phyloP scores from a whole-genome alignment of 2,329 filamentous ascomycete species.

The Ceratocystis alfenasii region DNA sequence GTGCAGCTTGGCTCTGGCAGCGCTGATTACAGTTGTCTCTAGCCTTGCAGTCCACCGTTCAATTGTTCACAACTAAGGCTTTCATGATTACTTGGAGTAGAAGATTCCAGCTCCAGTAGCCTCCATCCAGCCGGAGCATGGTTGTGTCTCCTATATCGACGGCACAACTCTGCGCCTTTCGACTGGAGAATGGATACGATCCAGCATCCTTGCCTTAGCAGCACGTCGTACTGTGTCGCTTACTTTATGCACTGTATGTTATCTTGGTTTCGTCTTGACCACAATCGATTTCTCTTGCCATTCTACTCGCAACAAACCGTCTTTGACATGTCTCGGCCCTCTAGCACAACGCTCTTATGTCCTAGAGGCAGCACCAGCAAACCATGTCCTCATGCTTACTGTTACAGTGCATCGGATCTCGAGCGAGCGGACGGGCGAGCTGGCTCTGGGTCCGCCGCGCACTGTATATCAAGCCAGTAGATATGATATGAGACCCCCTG shows the following conservation, averaged over 20 bases:
- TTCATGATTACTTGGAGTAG: too few relatives aligned
- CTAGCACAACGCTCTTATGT: too few relatives aligned
- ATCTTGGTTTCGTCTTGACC: not conserved
- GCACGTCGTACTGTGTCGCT: not conserved
- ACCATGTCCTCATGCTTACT: not conserved
- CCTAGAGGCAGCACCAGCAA: too few relatives aligned
- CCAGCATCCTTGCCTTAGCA: not conserved
- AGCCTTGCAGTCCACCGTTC: too few relatives aligned
- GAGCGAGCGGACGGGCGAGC: not conserved
- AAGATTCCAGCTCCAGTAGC: too few relatives aligned
- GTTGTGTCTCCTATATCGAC: not conserved
- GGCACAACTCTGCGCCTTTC: not conserved
- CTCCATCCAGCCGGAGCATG: too few relatives aligned
- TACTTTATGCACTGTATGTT: not conserved
- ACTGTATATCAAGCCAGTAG: not conserved
- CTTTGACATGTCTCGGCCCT: not conserved
- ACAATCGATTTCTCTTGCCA: not conserved
- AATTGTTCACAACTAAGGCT: too few relatives aligned
- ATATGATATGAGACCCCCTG: not conserved
- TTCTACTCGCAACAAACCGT: not conserved
- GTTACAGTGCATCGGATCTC: not conserved
- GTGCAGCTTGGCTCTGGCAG: not conserved
- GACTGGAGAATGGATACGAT: not conserved
- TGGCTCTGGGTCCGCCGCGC: not conserved
- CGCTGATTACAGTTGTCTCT: too few relatives aligned